Evolutionary conservation across 1,139 yeast species (phyloP).

Genomic region (Kodamaea plutei): DNA sequence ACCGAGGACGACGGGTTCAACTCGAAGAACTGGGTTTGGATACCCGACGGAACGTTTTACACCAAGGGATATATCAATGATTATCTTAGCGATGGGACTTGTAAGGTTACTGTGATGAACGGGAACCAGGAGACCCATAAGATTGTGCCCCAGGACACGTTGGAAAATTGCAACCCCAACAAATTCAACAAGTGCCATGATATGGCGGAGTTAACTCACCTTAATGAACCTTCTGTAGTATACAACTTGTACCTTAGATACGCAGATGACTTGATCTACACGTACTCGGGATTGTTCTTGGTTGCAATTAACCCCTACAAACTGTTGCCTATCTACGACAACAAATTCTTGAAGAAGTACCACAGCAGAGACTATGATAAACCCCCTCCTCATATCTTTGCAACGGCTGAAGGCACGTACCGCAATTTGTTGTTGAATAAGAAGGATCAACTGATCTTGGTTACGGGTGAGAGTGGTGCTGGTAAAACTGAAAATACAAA

Average conservation of each 20-base stretch:
- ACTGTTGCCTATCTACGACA: constrained; percentile 68
- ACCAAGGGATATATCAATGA: constrained; percentile 65
- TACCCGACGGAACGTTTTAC: constrained; percentile 67
- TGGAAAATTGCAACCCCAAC: constrained; percentile 81
- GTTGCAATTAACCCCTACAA: constrained; percentile 96
- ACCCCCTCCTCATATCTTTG: constrained; percentile 83
- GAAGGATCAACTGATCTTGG: constrained; percentile 84
- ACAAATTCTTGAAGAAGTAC: constrained; percentile 53
- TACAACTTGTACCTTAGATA: constrained; percentile 78
- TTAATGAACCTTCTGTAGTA: constrained; percentile 92
- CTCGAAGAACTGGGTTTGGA: constrained; percentile 73
- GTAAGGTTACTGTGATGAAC: constrained; percentile 51
- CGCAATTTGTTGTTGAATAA: constrained; percentile 66
- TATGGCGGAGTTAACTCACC: constrained; percentile 91
- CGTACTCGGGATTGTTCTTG: constrained; percentile 76
- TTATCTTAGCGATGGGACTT: constrained; percentile 45
- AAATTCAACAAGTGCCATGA: constrained; percentile 89
- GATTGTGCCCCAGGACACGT: constrained; percentile 31
- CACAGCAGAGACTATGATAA: constrained; percentile 43
- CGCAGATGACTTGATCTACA: constrained; percentile 71
- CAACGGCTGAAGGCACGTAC: constrained; percentile 85
- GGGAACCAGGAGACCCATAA: constrained; percentile 36
- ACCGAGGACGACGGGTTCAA: constrained; percentile 49
- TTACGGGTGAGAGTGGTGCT: constrained; percentile 98
- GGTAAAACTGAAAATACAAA: constrained; percentile 98